Evolutionary conservation across 192 early-diverging fungal genomes (phyloP), one percentile per base, ranked within the genome.

Genomic region (Gonapodya prolifera): DNA sequence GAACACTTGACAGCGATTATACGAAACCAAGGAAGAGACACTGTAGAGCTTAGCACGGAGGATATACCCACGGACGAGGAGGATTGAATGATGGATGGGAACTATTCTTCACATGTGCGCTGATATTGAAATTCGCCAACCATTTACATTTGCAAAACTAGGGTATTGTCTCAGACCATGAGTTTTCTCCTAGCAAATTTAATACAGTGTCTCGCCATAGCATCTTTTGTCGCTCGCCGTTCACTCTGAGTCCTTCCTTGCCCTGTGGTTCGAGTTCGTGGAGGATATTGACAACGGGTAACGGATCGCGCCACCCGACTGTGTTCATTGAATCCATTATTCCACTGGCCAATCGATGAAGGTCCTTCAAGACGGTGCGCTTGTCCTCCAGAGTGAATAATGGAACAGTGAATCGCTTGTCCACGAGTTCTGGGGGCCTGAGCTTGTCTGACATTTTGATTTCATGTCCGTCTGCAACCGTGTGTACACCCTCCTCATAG

Each of bases 401-500:
- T 30, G 82, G 82, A 29, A 83, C 82, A 1, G 82, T 83, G 69
- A 83, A 83, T 18, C 82, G 80, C 1, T 33, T 16, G 73, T 75
- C 73, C 73, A 75, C 73, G 8, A 75, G n/a, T 16, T n/a, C 73
- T 30, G 35, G 75, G 33, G 34, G 33, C 2, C 82, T 33, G 33
- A 83, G 61, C 29, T 71, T 16, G 70, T 83, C 82, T 2, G 80
- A 61, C 13, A 83, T 80, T 18, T 0, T 13, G 33, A 80, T 71
- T 18, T n/a, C 30, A 1, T 70, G 77, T 2, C 82, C 82, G 2
- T 83, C 79, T 1, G 1, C 2, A 13, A 83, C 82, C 30, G 74
- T 81, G 73, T 83, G 82, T 2, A 83, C 81, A 33, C 82, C 82
- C 1, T 23, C 69, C 61, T 83, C 82, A 70, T 83, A 83, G 69